Base-by-base conservation (phyloP, 202 grass and related monocot species). In the Bolboschoenoplectus hybrid region DNA sequence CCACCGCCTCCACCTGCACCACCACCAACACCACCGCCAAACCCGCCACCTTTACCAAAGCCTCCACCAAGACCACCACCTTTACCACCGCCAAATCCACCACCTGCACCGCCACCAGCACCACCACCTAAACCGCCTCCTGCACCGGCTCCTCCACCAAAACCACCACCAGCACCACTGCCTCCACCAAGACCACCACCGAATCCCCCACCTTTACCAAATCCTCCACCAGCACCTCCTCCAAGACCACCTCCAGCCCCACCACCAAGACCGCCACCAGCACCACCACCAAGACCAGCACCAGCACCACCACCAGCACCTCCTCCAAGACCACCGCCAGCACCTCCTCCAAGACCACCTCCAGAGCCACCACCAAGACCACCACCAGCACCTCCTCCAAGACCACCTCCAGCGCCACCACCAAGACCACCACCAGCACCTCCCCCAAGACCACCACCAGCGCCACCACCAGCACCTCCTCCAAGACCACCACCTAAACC, bases 171-270 rank as follows among this genome's bases (percentile, higher is more conserved):
- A 2, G 17, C 35, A 9, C 88, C 85, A 6, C 70, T 40, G 0
- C 32, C 73, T 1, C 87, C 90, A 6, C 78, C 84, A 17, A 79
- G 82, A 32, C 72, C 77, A 0, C 88, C 88, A 19, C 86, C 89
- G 2, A 87, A 81, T n/a, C 74, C 74, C 0, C 86, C 88, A 55
- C 86, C 86, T 0, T 75, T 82, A 0, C 43, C 75, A 0, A 41
- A 0, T 0, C 87, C 87, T 0, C 90, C 90, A 3, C 79, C 86
- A 5, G 44, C 20, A 52, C 80, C 69, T 39, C 69, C 91, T 39
- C 83, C 89, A 20, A 90, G 74, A 1, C 87, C 89, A 4, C 86
- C 87, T 1, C 88, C 92, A 69, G 0, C 89, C 69, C 92, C 91
- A 3, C 82, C 35, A 0, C 86, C 89, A 12, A 55, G 89, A 55